phyloP scores from a whole-genome alignment of 306 rosid genomes.

The Medicago arabica region DNA sequence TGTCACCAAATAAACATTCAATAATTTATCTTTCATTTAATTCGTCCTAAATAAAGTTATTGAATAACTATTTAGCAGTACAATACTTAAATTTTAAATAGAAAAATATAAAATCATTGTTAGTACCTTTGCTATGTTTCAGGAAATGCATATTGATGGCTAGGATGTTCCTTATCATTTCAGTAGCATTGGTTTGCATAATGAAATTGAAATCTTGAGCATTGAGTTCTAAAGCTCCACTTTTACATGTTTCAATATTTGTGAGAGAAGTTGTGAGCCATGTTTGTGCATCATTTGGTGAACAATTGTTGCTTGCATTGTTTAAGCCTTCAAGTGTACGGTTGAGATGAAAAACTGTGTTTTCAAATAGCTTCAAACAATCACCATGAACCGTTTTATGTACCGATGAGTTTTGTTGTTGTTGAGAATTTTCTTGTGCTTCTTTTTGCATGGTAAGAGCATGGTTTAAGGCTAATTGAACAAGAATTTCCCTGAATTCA shows the following conservation, averaged over 20 bases:
- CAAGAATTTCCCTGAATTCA: conserved; percentile 50
- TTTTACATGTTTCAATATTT: conserved; percentile 60
- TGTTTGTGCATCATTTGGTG: conserved; percentile 72
- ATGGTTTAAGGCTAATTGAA: conserved; percentile 57
- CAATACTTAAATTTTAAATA: background rate
- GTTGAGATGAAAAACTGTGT: conserved; percentile 62
- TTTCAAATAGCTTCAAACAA: conserved; percentile 64
- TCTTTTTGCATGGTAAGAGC: conserved; percentile 45
- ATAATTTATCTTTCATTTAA: too few species aligned
- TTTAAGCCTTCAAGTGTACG: conserved; percentile 56
- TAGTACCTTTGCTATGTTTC: background rate
- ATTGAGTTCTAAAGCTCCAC: conserved; percentile 58
- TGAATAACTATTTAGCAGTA: background rate
- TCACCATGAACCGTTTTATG: conserved; percentile 38
- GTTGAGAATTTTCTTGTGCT: conserved; percentile 21
- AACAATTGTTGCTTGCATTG: conserved; percentile 6
- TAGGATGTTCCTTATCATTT: conserved; percentile 73
- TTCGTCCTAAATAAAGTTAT: too few species aligned
- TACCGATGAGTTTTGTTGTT: background rate
- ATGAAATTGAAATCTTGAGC: conserved; percentile 53
- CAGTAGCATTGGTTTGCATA: conserved; percentile 55
- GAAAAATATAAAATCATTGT: background rate
- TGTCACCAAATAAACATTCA: too few species aligned
- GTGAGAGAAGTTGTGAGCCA: conserved; percentile 93
- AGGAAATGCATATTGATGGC: conserved; percentile 63